Conservation (phyloP, 495 filamentous ascomycete species). For the Glarea lozoyensis region DNA sequence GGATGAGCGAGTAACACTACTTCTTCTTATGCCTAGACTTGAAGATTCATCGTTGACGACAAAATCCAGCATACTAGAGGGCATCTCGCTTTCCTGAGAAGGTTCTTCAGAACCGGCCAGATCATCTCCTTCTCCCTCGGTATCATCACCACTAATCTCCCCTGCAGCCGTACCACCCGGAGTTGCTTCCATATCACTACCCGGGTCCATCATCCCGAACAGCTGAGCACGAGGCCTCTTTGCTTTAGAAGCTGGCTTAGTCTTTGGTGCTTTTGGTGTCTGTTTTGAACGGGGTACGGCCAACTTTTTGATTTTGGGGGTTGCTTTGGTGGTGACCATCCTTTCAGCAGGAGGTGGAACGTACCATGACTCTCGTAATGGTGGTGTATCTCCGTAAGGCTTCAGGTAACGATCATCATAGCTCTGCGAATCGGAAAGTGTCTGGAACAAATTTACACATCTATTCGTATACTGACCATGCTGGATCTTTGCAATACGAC, state of each 20-base stretch:
- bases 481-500: conserved; percentile 29
- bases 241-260: conserved; percentile 1
- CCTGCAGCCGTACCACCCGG: background rate
- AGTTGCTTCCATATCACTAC: conserved; percentile 19
- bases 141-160: conserved; percentile 4
- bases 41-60: conserved; percentile 4
- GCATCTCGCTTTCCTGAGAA: conserved; percentile 16
- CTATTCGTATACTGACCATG: conserved; percentile 40
- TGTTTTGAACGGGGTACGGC: background rate
- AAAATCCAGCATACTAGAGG: conserved; percentile 17
- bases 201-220: conserved; percentile 4
- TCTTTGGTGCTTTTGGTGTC: background rate
- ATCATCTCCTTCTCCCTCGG: conserved; percentile 16
- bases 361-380: conserved; percentile 21
- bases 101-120: conserved; percentile 10
- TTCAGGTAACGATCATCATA: conserved; percentile 22
- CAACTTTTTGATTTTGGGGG: background rate
- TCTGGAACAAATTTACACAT: conserved; percentile 32
- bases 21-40: background rate
- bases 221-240: conserved; percentile 2
- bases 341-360: conserved; percentile 14
- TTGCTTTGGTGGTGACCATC: conserved; percentile 2
- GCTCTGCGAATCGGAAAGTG: conserved; percentile 5
- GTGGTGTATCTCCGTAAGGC: conserved; percentile 22
- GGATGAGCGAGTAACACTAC: conserved; percentile 4